A percentile compares a stretch with the other conserved stretches of the same genome.
These are phyloP conservation scores for Kuraishia piskuri DNA, from an alignment of 805 yeast genomes.

Conservation along the genomic window DNA sequence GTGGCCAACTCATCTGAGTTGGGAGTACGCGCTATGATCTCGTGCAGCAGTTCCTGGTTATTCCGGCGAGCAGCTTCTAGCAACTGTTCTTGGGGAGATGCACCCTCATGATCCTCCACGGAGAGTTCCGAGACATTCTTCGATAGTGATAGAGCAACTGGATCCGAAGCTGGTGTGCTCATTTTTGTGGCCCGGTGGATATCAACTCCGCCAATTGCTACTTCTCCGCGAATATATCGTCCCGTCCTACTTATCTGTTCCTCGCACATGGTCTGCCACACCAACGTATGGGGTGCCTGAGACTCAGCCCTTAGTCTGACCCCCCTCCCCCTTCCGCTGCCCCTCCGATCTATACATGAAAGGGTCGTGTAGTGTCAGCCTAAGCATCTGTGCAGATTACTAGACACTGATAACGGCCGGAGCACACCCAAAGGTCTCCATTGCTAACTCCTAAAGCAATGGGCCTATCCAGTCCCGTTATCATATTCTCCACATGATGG, in stretches of 20 bases:
- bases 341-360: too few relatives aligned
- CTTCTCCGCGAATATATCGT: neutral
- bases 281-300: neutral
- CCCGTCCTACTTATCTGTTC: neutral
- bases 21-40: constrained; percentile 31
- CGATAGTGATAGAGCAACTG: neutral
- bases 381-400: neutral
- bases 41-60: constrained; percentile 64
- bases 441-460: too few relatives aligned
- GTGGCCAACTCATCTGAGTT: constrained; percentile 29
- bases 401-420: neutral
- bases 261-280: neutral
- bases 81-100: constrained; percentile 68
- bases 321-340: too few relatives aligned
- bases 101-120: constrained; percentile 42
- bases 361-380: neutral
- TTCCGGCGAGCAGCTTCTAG: constrained; percentile 85
- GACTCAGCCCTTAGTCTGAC: neutral
- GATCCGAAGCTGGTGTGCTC: neutral
- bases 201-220: neutral
- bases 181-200: neutral
- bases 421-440: too few relatives aligned
- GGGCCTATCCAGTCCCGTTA: too few relatives aligned
- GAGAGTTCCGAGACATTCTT: neutral
- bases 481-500: too few relatives aligned